phyloP scores from a whole-genome alignment of 2,329 filamentous ascomycete genomes.

The Diaporthe nobilis region DNA sequence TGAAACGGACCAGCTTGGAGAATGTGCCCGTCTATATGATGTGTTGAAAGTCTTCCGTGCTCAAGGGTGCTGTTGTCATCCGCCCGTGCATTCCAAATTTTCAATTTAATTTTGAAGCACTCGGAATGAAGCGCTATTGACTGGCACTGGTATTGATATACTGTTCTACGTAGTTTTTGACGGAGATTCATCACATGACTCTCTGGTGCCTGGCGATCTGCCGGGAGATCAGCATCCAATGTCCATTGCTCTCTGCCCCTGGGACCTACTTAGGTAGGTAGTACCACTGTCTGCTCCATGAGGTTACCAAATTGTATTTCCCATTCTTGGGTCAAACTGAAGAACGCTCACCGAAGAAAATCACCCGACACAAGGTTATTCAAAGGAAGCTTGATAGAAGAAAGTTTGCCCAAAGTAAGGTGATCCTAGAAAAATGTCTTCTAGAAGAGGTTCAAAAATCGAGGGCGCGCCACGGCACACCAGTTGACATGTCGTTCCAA shows the following conservation, averaged over 20 bases:
- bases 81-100: background rate
- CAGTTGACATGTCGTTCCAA: background rate
- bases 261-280: background rate
- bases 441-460: background rate
- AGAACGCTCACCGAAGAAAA: too few species aligned
- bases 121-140: background rate
- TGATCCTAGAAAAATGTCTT: too few species aligned
- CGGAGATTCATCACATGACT: conserved; percentile 3
- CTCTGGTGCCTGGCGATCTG: background rate
- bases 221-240: conserved; percentile 1
- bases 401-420: background rate
- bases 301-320: background rate
- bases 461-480: background rate
- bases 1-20: too few species aligned
- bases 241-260: background rate
- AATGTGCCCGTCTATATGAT: background rate
- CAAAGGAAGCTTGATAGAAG: background rate
- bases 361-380: background rate
- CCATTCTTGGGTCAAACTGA: background rate
- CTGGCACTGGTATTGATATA: background rate
- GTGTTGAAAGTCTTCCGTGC: background rate
- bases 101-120: background rate
- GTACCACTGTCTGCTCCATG: too few species aligned
- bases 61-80: background rate
- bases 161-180: too few species aligned